A percentile compares a stretch with the other conserved stretches of the same genome.
Evolutionary conservation across 1,284 basidiomycete genomes (phyloP).

Genomic region (Sporisorium scitamineum): DNA sequence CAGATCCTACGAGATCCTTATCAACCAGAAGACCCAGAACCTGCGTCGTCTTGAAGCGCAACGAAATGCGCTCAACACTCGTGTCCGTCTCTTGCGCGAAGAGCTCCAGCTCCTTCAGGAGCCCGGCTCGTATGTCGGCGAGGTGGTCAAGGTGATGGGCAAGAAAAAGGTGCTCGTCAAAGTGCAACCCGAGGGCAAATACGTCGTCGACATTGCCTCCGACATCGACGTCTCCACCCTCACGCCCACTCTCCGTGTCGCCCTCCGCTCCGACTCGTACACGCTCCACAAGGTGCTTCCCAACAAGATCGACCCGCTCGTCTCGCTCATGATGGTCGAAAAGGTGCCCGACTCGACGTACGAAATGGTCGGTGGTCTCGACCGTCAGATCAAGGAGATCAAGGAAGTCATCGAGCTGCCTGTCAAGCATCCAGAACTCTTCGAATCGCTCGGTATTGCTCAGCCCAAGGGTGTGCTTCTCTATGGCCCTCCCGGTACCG

Average conservation of each 20-base stretch:
- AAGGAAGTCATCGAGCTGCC: constrained; percentile 99
- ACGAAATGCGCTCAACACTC: constrained; percentile 92
- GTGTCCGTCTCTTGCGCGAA: constrained; percentile 85
- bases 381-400: constrained; percentile 98
- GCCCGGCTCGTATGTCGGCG: constrained; percentile 96
- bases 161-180: constrained; percentile 99
- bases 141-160: constrained; percentile 98
- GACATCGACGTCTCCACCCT: constrained; percentile 86
- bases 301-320: constrained; percentile 69
- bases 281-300: constrained; percentile 72
- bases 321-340: constrained; percentile 90
- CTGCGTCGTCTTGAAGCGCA: constrained; percentile 94
- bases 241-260: constrained; percentile 89
- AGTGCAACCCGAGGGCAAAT: constrained; percentile 98
- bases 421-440: constrained; percentile 97
- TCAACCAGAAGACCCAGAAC: constrained; percentile 97
- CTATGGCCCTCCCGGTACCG: constrained; percentile 68
- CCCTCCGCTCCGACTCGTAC: constrained; percentile 94
- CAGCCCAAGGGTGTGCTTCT: constrained; percentile 80
- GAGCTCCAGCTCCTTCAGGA: constrained; percentile 95
- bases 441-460: constrained; percentile 94
- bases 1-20: constrained; percentile 87
- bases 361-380: constrained; percentile 98
- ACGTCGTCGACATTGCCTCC: constrained; percentile 93
- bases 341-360: constrained; percentile 99